phyloP scores from a whole-genome alignment of 169 alveolate genomes.

The Plasmodium vinckei region DNA sequence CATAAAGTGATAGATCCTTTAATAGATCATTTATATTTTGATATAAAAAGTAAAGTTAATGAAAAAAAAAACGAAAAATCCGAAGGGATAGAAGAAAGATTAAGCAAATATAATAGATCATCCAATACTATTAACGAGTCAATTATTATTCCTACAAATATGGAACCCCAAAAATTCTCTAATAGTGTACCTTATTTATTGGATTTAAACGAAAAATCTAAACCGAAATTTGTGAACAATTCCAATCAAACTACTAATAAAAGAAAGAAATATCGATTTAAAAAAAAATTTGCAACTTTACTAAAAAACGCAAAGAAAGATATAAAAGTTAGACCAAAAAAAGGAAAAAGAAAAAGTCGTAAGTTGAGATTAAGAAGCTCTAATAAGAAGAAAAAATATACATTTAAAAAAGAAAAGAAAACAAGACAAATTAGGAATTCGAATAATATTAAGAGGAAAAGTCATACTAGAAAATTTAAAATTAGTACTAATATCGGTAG shows the following conservation, averaged over 20 bases:
- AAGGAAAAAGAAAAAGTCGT: not conserved
- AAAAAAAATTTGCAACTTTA: not conserved
- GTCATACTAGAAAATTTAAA: not conserved
- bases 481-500: not conserved
- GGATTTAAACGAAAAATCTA: too few relatives aligned
- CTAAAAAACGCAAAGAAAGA: constrained; percentile 7
- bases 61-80: too few relatives aligned
- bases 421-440: not conserved
- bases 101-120: too few relatives aligned
- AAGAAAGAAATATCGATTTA: constrained; percentile 10
- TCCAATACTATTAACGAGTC: not conserved
- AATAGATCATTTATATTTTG: too few relatives aligned
- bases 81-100: too few relatives aligned
- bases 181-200: too few relatives aligned
- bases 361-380: not conserved
- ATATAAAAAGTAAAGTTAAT: too few relatives aligned
- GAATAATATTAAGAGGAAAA: not conserved
- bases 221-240: constrained; percentile 8
- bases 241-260: constrained; percentile 25
- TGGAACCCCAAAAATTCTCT: not conserved
- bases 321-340: not conserved
- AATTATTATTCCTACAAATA: not conserved
- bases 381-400: not conserved
- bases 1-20: too few relatives aligned
- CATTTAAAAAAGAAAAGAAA: constrained; percentile 2